phyloP scores from a whole-genome alignment of 2,329 filamentous ascomycete species.

The Penicillium psychrosexuale region DNA sequence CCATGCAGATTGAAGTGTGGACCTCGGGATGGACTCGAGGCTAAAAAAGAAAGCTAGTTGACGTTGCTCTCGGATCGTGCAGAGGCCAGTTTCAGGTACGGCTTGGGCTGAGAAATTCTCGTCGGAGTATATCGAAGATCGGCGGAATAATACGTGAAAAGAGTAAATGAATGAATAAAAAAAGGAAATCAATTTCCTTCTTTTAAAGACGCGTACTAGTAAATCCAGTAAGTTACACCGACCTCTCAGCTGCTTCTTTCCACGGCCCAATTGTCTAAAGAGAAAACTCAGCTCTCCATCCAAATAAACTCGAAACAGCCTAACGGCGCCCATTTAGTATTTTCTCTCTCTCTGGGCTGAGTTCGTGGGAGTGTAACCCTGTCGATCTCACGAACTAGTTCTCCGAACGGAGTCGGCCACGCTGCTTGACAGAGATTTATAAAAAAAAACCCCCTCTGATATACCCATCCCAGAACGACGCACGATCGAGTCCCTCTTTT shows the following conservation, averaged over 20 bases:
- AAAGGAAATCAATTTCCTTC: neutral
- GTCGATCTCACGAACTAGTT: slow-evolving; percentile 14
- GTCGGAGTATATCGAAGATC: slow-evolving; percentile 25
- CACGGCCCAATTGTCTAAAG: slow-evolving; percentile 17
- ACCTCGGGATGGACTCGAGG: slow-evolving; percentile 11
- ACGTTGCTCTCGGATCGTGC: slow-evolving; percentile 19
- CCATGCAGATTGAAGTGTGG: slow-evolving; percentile 9
- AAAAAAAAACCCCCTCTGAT: neutral
- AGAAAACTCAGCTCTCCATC: slow-evolving; percentile 11
- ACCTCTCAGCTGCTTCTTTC: slow-evolving; percentile 16
- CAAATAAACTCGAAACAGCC: slow-evolving; percentile 43
- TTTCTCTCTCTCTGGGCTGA: slow-evolving; percentile 2
- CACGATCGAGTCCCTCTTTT: neutral
- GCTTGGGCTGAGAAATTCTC: slow-evolving; percentile 14
- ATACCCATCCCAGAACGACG: neutral
- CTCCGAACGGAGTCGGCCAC: neutral
- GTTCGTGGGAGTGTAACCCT: slow-evolving; percentile 21
- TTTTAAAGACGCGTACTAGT: slow-evolving; percentile 3
- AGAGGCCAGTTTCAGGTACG: slow-evolving; percentile 24
- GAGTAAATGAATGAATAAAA: neutral
- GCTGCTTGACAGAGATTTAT: neutral
- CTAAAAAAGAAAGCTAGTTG: slow-evolving; percentile 8
- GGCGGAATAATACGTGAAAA: slow-evolving; percentile 6
- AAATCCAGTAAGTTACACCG: slow-evolving; percentile 16
- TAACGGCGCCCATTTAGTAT: slow-evolving; percentile 31